Evolutionary conservation across 441 rosid genomes (phyloP), one percentile per base, ranked within the genome.

Genomic region (Croton setiger): DNA sequence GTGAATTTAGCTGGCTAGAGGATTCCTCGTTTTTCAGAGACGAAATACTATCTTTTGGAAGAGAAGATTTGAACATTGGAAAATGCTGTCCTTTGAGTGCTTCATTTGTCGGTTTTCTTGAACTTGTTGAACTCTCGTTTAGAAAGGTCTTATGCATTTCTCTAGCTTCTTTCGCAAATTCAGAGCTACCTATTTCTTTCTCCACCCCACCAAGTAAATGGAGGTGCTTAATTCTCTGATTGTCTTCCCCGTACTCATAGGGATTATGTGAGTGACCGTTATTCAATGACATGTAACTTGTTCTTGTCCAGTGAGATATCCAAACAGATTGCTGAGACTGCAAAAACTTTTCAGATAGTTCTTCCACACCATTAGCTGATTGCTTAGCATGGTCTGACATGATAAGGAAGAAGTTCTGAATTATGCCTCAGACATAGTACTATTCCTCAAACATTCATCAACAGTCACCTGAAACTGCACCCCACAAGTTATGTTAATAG

Each of bases 231-330:
- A 35, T 3, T n/a, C 66, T 68, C 27, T 57, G 14, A 31, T n/a
- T 54, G 2, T 71, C 78, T 72, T 73, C 80, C 36, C 64, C 60
- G 9, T 67, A 43, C 18, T 65, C 71, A n/a, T 10, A 39, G 47
- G 37, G 8, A 59, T 57, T 61, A 7, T 39, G 74, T 60, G 68
- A 67, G 36, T 39, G 74, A 63, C 66, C 67, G 36, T 31, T 68
- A 60, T 67, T 27, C 53, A 63, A 76, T 54, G 76, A 54, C 47
- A 67, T 76, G 70, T 44, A 69, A 59, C 73, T 67, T 33, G 80
- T 13, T 13, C 4, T 83, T 53, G 23, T 75, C 90, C 87, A 82
- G 57, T 63, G 90, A 82, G 81, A 80, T 81, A 84, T 78, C 89
- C 89, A 86, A 23, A 41, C 71, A 62, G 84, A 76, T 61, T 81